These are phyloP conservation scores for Eimeria nieschulzi DNA, from an alignment of 169 alveolate species.

Conservation along the genomic window DNA sequence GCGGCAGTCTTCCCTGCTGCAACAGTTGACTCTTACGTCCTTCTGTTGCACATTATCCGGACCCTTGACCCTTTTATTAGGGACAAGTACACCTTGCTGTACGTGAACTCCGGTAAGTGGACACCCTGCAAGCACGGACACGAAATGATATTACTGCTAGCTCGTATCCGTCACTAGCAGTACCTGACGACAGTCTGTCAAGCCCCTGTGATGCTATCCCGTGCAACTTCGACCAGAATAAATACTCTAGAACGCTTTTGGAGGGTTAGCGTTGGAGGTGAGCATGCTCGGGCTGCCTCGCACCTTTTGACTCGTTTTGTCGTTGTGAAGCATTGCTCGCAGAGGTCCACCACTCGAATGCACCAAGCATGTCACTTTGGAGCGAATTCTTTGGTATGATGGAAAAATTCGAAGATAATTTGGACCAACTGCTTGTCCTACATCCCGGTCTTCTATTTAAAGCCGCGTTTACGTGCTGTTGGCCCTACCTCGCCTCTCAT, in stretches of 20 bases:
- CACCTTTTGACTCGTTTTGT: neutral
- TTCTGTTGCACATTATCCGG: conserved; percentile 47
- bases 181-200: no score
- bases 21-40: conserved; percentile 6
- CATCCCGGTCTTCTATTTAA: conserved; percentile 58
- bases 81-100: conserved; percentile 47
- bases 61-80: conserved; percentile 59
- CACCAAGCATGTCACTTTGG: conserved; percentile 46
- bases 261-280: no score
- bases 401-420: conserved; percentile 34
- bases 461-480: conserved; percentile 58
- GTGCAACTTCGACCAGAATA: no score
- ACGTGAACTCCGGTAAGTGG: conserved; percentile 52
- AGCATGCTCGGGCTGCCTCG: no score
- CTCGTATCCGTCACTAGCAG: no score
- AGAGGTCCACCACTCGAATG: conserved; percentile 50
- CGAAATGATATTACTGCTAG: no score
- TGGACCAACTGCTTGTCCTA: conserved; percentile 65
- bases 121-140: neutral
- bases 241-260: no score
- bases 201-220: no score
- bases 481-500: conserved; percentile 62
- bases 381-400: conserved; percentile 39
- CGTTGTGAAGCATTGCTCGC: neutral
- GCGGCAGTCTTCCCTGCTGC: conserved; percentile 60